These are phyloP conservation scores for Raphanus hybrid DNA, from an alignment of 441 rosid genomes.

Conservation along the genomic window DNA sequence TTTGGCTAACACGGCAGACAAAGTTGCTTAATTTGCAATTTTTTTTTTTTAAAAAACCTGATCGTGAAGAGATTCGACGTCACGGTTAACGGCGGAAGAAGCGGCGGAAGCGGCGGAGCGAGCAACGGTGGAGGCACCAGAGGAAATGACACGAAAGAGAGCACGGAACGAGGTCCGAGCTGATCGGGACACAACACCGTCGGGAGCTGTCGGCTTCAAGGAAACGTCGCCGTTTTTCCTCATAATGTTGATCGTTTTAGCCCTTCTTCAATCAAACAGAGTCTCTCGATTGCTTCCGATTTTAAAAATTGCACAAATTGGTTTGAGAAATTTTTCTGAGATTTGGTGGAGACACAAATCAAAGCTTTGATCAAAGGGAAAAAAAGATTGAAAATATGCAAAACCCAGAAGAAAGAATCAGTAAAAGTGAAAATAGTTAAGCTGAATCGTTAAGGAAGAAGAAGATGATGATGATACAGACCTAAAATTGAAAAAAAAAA, in stretches of 20 bases:
- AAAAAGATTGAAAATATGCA: neutral
- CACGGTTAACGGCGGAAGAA: slow-evolving; percentile 76
- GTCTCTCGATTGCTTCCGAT: neutral
- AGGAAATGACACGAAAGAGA: slow-evolving; percentile 74
- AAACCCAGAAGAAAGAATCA: slow-evolving; percentile 32
- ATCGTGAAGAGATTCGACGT: slow-evolving; percentile 60
- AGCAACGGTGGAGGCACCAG: slow-evolving; percentile 94
- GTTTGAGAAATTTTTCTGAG: too few species aligned
- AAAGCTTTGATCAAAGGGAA: slow-evolving; percentile 9
- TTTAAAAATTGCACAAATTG: too few species aligned
- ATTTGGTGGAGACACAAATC: neutral
- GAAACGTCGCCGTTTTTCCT: slow-evolving; percentile 64
- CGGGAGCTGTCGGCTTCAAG: slow-evolving; percentile 35
- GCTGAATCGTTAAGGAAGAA: slow-evolving; percentile 26
- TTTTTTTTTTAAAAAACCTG: slow-evolving; percentile 51
- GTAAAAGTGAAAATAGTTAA: slow-evolving; percentile 14
- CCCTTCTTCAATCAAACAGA: too few species aligned
- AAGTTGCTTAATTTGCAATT: neutral
- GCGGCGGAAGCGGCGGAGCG: slow-evolving; percentile 87
- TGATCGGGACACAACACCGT: slow-evolving; percentile 55
- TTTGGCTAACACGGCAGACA: neutral
- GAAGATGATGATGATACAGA: slow-evolving; percentile 1
- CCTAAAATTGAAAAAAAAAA: slow-evolving; percentile 4
- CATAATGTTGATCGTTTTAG: slow-evolving; percentile 39
- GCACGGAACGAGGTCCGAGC: slow-evolving; percentile 79